Conservation (phyloP, 768 basidiomycete genomes). For the Wakefieldia striispora region DNA sequence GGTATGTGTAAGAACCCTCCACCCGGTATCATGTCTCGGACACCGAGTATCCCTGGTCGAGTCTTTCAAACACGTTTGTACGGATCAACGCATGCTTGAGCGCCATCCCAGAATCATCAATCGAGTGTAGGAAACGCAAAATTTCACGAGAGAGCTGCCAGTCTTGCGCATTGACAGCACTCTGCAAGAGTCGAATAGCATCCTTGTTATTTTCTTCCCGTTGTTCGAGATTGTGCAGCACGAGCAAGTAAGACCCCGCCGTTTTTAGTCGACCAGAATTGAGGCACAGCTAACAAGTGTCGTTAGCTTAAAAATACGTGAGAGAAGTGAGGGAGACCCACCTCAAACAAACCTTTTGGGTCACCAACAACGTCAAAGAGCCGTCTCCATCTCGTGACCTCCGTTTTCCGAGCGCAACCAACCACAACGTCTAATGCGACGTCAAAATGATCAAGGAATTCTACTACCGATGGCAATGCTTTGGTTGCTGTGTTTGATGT, state of each 20-base stretch:
- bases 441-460: conserved; percentile 95
- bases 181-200: conserved; percentile 74
- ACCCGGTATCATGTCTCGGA: not conserved
- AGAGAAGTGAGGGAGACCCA: conserved; percentile 30
- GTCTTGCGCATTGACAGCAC: conserved; percentile 74
- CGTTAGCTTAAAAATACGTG: not conserved
- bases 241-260: conserved; percentile 89
- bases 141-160: conserved; percentile 93
- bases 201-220: conserved; percentile 75
- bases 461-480: conserved; percentile 67
- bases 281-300: conserved; percentile 68
- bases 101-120: conserved; percentile 81
- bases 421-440: conserved; percentile 90
- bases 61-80: conserved; percentile 37
- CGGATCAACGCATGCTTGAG: conserved; percentile 60
- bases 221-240: conserved; percentile 91
- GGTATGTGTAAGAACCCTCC: no score
- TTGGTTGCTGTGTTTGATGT: conserved; percentile 20
- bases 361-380: conserved; percentile 90
- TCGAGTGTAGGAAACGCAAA: conserved; percentile 86
- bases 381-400: conserved; percentile 85
- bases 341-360: conserved; percentile 90
- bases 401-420: conserved; percentile 94
- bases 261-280: conserved; percentile 72
- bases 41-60: not conserved